These are phyloP conservation scores for Penicillium sp. DNA, from an alignment of 2,329 filamentous ascomycete genomes.

Conservation along the genomic window DNA sequence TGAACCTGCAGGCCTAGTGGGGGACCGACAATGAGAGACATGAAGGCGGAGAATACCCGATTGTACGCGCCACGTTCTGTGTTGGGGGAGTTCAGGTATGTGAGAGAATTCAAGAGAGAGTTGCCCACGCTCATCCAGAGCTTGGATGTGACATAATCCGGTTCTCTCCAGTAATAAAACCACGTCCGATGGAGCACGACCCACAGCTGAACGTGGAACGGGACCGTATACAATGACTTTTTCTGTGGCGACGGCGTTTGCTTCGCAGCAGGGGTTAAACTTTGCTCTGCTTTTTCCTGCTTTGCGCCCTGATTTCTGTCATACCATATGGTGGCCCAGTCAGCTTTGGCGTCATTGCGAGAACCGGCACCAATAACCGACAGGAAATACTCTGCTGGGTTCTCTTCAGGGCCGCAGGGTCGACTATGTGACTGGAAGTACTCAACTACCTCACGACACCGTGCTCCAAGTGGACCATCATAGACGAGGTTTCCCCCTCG, in stretches of 20 bases:
- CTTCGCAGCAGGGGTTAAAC: too few species aligned
- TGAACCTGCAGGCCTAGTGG: neutral
- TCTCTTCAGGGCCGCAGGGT: neutral
- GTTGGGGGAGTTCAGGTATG: neutral
- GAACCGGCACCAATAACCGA: neutral
- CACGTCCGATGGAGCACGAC: neutral
- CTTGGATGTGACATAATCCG: neutral
- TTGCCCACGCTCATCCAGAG: neutral
- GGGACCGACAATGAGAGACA: neutral
- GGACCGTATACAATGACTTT: too few species aligned
- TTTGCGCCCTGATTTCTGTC: too few species aligned
- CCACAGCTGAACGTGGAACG: neutral
- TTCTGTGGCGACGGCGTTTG: too few species aligned
- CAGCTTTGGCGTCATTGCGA: neutral
- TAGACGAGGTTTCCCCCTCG: neutral
- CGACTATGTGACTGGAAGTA: neutral
- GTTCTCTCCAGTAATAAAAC: neutral
- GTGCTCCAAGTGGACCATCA: neutral
- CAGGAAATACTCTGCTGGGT: neutral
- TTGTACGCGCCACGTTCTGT: neutral
- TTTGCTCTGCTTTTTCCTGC: too few species aligned
- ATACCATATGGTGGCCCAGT: neutral
- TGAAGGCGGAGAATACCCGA: neutral
- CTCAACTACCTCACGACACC: neutral
- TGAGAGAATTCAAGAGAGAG: neutral